Evolutionary conservation across 805 yeast genomes (phyloP).

Genomic region (Starmerella apicola): DNA sequence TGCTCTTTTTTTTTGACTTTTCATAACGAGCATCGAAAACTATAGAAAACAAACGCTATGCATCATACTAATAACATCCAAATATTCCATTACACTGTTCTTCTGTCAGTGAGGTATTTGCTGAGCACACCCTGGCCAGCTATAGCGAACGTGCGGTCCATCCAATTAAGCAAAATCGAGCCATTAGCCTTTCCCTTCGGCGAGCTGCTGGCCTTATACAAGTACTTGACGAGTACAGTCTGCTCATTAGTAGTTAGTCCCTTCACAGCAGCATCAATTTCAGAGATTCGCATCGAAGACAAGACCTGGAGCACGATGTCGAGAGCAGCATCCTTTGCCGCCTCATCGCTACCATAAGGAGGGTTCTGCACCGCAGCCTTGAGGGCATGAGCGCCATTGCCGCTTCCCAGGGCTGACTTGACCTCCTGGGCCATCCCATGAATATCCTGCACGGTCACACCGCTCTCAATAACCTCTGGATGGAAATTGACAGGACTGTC

Average conservation of each 20-base stretch:
- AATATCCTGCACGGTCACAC: slow-evolving; percentile 42
- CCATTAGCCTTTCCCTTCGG: slow-evolving; percentile 58
- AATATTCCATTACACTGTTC: slow-evolving; percentile 51
- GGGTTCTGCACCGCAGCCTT: slow-evolving; percentile 53
- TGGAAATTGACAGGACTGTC: slow-evolving; percentile 51
- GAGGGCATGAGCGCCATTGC: slow-evolving; percentile 59
- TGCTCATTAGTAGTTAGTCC: slow-evolving; percentile 51
- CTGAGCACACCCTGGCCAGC: slow-evolving; percentile 85
- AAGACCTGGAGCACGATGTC: slow-evolving; percentile 58
- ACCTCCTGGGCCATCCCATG: slow-evolving; percentile 43
- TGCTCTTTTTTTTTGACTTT: no score
- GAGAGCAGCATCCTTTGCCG: slow-evolving; percentile 40
- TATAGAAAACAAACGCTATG: no score
- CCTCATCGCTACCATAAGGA: slow-evolving; percentile 67
- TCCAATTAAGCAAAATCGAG: slow-evolving; percentile 79
- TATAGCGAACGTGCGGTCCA: slow-evolving; percentile 71
- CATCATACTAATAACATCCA: no score
- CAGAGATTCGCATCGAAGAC: slow-evolving; percentile 52
- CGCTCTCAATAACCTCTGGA: slow-evolving; percentile 50
- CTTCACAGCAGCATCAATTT: slow-evolving; percentile 50
- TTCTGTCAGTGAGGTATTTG: slow-evolving; percentile 74
- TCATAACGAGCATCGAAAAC: no score
- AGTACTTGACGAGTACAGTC: slow-evolving; percentile 66
- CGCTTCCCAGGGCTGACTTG: slow-evolving; percentile 54
- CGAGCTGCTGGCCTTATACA: slow-evolving; percentile 74